Conservation (phyloP, 768 basidiomycete genomes). For the Hysterangium stoloniferum region DNA sequence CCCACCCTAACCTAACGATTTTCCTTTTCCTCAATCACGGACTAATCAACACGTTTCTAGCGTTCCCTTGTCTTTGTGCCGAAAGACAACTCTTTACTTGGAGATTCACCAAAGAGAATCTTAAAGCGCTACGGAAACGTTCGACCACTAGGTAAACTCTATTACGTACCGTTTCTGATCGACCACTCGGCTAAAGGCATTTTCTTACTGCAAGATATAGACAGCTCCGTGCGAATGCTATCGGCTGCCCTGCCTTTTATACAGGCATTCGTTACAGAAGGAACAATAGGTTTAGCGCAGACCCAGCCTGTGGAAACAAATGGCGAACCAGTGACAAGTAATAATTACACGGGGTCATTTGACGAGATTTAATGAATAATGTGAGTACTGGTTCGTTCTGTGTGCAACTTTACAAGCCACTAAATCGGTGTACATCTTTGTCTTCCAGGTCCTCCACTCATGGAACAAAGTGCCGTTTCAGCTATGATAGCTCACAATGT, state of each 20-base stretch:
- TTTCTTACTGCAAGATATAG: neutral
- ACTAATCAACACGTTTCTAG: constrained; percentile 30
- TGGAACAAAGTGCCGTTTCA: too few species aligned
- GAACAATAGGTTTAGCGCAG: too few species aligned
- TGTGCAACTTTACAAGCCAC: too few species aligned
- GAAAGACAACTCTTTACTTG: constrained; percentile 44
- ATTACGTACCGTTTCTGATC: neutral
- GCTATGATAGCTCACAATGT: too few species aligned
- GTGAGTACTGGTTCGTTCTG: too few species aligned
- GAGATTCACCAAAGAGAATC: constrained; percentile 30
- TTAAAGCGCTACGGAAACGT: constrained; percentile 59
- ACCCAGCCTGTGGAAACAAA: too few species aligned
- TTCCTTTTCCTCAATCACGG: neutral
- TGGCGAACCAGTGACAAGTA: too few species aligned
- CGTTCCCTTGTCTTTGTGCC: constrained; percentile 69
- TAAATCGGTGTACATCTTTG: too few species aligned
- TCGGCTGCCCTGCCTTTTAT: neutral
- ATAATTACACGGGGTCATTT: too few species aligned
- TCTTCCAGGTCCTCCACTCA: too few species aligned
- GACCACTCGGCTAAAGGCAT: neutral
- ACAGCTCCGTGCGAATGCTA: constrained; percentile 5
- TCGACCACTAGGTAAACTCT: constrained; percentile 47
- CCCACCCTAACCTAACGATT: neutral
- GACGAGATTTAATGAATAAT: too few species aligned
- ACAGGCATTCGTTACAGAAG: neutral